A percentile compares a stretch with the other conserved stretches of the same genome.
Evolutionary conservation across 1,139 yeast genomes (phyloP).

Genomic region (Yueomyces sp.): DNA sequence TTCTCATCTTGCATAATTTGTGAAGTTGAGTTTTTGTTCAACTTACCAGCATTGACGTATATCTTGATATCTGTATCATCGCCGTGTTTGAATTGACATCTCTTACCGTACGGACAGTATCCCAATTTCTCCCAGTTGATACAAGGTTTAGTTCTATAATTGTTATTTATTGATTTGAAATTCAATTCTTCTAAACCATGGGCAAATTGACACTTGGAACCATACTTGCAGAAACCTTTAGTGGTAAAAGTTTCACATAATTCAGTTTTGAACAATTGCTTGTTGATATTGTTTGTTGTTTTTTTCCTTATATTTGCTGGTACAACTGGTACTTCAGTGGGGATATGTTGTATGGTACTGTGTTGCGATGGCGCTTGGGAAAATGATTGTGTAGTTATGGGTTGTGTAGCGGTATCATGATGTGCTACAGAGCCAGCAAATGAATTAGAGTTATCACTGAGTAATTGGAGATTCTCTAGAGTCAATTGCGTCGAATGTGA

Average conservation of each 20-base stretch:
- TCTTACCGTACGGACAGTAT: slow-evolving; percentile 73
- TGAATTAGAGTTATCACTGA: not conserved
- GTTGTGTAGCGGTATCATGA: not conserved
- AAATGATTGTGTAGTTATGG: not conserved
- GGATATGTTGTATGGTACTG: not conserved
- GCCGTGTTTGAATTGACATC: slow-evolving; percentile 87
- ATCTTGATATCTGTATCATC: slow-evolving; percentile 24
- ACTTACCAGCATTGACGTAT: slow-evolving; percentile 17
- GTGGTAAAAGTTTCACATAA: slow-evolving; percentile 70
- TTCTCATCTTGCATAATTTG: not conserved
- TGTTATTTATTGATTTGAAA: slow-evolving; percentile 59
- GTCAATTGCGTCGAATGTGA: not conserved
- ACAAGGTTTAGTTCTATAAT: slow-evolving; percentile 88
- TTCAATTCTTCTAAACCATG: slow-evolving; percentile 77
- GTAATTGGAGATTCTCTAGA: not conserved
- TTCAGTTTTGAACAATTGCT: slow-evolving; percentile 79
- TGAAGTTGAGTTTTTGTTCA: slow-evolving; percentile 2
- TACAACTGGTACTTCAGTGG: too few relatives aligned
- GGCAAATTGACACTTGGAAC: slow-evolving; percentile 87
- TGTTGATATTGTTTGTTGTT: slow-evolving; percentile 31
- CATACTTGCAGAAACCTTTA: slow-evolving; percentile 73
- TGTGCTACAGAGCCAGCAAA: not conserved
- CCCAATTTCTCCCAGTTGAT: slow-evolving; percentile 80
- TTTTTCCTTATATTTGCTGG: not conserved
- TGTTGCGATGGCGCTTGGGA: not conserved